phyloP scores from a whole-genome alignment of 768 basidiomycete species.

The Tylopilus subfusipes region DNA sequence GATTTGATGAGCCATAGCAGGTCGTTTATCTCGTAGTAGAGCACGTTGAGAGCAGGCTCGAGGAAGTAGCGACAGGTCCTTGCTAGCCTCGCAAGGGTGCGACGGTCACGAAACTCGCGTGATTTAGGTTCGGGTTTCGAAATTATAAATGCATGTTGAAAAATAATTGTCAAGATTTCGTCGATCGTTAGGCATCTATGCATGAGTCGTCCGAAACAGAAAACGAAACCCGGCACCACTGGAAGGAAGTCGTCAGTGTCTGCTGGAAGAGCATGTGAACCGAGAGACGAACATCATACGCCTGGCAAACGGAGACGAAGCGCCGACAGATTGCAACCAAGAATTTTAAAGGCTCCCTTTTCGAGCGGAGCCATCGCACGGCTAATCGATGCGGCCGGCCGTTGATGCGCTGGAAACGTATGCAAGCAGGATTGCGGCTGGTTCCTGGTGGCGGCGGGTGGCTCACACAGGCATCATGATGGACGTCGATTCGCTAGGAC shows the following conservation, averaged over 20 bases:
- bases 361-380: conserved; percentile 18
- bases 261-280: not conserved
- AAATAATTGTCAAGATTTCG: conserved; percentile 32
- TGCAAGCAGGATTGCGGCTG: too few species aligned
- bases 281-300: conserved; percentile 24
- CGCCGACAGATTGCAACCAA: not conserved
- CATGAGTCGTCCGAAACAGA: conserved; percentile 24
- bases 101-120: conserved; percentile 28
- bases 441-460: too few species aligned
- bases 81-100: conserved; percentile 32
- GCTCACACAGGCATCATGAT: too few species aligned
- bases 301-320: conserved; percentile 15
- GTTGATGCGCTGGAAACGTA: too few species aligned
- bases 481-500: too few species aligned
- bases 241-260: conserved; percentile 3
- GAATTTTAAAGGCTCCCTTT: conserved; percentile 10
- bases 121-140: conserved; percentile 28
- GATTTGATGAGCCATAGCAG: conserved; percentile 32
- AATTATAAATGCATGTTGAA: conserved; percentile 29
- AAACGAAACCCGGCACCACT: conserved; percentile 18
- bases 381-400: too few species aligned
- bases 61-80: conserved; percentile 31
- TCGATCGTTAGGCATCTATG: conserved; percentile 33
- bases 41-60: conserved; percentile 31
- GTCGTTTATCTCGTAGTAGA: conserved; percentile 31